Percentiles rank a stretch among this genome's conserved stretches.
These are phyloP conservation scores for Boletus huronensis DNA, from an alignment of 768 basidiomycete species.

Conservation along the genomic window DNA sequence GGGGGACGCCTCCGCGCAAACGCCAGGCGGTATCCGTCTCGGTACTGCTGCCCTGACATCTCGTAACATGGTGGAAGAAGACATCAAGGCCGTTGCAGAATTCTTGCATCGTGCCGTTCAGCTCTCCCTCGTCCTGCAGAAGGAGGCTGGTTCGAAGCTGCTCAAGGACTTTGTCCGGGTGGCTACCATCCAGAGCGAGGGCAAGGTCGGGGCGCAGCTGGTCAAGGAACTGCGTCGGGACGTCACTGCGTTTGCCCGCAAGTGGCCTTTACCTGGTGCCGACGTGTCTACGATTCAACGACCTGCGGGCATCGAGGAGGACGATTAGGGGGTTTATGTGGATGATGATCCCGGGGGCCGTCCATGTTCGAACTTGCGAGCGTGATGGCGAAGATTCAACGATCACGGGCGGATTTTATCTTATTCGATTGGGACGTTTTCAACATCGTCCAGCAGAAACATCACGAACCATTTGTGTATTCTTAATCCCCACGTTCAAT, in stretches of 20 bases:
- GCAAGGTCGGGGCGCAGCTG: conserved; percentile 64
- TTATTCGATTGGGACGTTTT: conserved; percentile 27
- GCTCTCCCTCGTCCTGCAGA: conserved; percentile 83
- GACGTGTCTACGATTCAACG: conserved; percentile 45
- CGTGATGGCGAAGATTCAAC: conserved; percentile 50
- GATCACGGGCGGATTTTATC: conserved; percentile 33
- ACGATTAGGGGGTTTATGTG: conserved; percentile 30
- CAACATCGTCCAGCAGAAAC: conserved; percentile 28
- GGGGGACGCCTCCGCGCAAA: conserved; percentile 92
- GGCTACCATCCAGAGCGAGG: conserved; percentile 64
- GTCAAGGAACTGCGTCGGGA: conserved; percentile 76
- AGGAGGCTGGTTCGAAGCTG: conserved; percentile 91
- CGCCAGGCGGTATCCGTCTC: conserved; percentile 95
- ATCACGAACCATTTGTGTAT: not conserved
- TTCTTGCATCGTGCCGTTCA: conserved; percentile 96
- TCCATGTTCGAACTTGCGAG: not conserved
- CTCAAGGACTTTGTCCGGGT: conserved; percentile 94
- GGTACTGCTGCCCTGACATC: conserved; percentile 94
- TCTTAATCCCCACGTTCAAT: not conserved
- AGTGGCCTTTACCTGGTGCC: conserved; percentile 93
- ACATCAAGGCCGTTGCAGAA: conserved; percentile 81
- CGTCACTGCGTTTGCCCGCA: conserved; percentile 74
- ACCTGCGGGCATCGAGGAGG: conserved; percentile 64
- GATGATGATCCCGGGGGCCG: conserved; percentile 1
- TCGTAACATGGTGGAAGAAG: conserved; percentile 85